Evolutionary conservation across 805 yeast species (phyloP), one percentile per base, ranked within the genome.

Genomic region (Wickerhamomyces hampshirensis): DNA sequence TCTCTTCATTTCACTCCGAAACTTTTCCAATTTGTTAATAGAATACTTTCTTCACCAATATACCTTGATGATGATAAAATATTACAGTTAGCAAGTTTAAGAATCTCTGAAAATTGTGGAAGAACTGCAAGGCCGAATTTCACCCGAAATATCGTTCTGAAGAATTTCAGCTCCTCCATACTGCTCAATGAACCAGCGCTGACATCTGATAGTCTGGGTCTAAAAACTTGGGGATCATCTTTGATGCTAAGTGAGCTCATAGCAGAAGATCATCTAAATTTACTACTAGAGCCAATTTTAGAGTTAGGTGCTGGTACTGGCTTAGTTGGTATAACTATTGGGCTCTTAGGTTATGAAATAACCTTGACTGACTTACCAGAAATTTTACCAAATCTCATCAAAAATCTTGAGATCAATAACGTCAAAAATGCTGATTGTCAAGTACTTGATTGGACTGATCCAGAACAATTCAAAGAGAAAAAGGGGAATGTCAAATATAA

Each of bases 241-340:
- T 61, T 84, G 18, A 69, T 86, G 5, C 61, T 93, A 17, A 71
- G 93, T 4, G 62, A 62, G 19, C 63, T 70, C 23, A 59, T 83
- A 18, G 55, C 86, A 4, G 56, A 69, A 5, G 47, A 55, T 18
- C 50, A 53, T 8, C 28, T 44, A 2, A 34, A 38, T 1, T 27
- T 57, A n/a, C 31, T 63, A 4, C 5, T 23, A 7, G 59, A 53
- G 27, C 70, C 56, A 4, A 50, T 37, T 17, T 55, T 84, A 19
- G 98, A 91, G 51, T 62, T 93, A n/a, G 98, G 98, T 0, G 70
- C 98, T 0, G 98, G 98, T 0, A 93, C 98, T 0, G 98, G 98
- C 0, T 65, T 91, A 12, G 82, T 80, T 4, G 97, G 98, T 0
- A 82, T 93, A 24, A 68, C 80, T 0, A 68, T 84, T 38, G 74